Evolutionary conservation across 2,329 filamentous ascomycete genomes (phyloP), one percentile per base, ranked within the genome.

Genomic region (Aspergillus caelatus): DNA sequence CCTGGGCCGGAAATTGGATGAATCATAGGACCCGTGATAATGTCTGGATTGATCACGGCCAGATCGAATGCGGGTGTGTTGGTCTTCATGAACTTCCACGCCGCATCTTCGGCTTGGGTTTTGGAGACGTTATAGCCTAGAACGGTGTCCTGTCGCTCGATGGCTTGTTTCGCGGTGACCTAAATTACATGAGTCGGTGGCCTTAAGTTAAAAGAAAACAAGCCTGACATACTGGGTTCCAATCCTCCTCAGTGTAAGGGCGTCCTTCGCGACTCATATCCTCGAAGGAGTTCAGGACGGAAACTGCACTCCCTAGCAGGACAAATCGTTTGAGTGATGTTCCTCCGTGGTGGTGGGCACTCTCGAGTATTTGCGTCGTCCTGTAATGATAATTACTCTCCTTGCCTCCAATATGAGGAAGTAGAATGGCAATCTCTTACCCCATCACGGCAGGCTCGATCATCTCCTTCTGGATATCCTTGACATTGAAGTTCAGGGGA

Each of bases 401-500:
- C 5, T 6, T 3, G 6, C 6, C 36, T 39, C 5, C 3, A 19
- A 6, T 19, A 16, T 8, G 36, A 7, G 36, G 2, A 16, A 6
- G 0, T 7, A 34, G 4, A 36, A 36, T 2, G 2, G 12, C 12
- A 36, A 14, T 36, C 1, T 65, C 85, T 62, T 30, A 69, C 67
- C 68, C 66, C 48, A 32, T 60, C 3, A 88, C 77, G 5, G 86
- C 86, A 1, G 86, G 86, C 68, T 87, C 83, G 61, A 89, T 75
- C 34, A 89, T 80, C 62, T 88, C 86, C 45, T 65, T 70, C 30
- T 64, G 61, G 30, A 67, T 70, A 65, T 69, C 70, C 43, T 57
- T 39, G 26, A 65, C 62, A 9, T 83, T 81, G 76, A 81, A 86
- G 70, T 86, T 84, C 73, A 88, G 85, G 0, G 87, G 86, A 57